Evolutionary conservation across 2,329 filamentous ascomycete species (phyloP).

Genomic region (Colletotrichum tropicicola): DNA sequence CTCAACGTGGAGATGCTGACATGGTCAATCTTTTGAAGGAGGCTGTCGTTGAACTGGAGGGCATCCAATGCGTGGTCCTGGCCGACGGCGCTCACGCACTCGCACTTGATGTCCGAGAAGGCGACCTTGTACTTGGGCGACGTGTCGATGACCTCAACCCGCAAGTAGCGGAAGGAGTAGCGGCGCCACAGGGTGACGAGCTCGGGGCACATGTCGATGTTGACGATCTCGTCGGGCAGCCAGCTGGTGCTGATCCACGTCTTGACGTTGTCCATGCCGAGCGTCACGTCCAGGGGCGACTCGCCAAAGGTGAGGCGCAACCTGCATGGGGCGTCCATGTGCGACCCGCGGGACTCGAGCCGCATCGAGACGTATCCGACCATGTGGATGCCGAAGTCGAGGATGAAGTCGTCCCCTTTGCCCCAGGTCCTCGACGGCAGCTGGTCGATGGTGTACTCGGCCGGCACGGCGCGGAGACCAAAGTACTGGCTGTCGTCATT

Average conservation of each 20-base stretch:
- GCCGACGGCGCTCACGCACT: constrained; percentile 39
- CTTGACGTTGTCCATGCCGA: constrained; percentile 41
- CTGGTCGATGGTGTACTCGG: constrained; percentile 29
- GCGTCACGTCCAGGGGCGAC: constrained; percentile 45
- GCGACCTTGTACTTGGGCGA: constrained; percentile 43
- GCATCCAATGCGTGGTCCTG: constrained; percentile 30
- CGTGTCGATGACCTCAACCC: constrained; percentile 44
- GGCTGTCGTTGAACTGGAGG: constrained; percentile 27
- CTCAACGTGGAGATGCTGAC: constrained; percentile 42
- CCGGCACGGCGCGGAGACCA: constrained; percentile 27
- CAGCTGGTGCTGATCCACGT: constrained; percentile 48
- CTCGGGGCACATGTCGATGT: constrained; percentile 43
- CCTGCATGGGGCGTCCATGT: constrained; percentile 45
- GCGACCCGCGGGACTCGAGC: constrained; percentile 37
- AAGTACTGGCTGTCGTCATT: constrained; percentile 33
- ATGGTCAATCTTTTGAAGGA: constrained; percentile 39
- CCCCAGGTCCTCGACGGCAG: constrained; percentile 34
- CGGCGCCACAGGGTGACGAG: constrained; percentile 39
- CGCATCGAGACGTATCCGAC: constrained; percentile 42
- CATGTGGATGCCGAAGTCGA: constrained; percentile 43
- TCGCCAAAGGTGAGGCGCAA: constrained; percentile 46
- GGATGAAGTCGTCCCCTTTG: constrained; percentile 38
- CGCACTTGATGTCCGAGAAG: constrained; percentile 38
- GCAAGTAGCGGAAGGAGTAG: constrained; percentile 44
- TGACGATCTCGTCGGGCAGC: constrained; percentile 46